Evolutionary conservation across 495 filamentous ascomycete genomes (phyloP).

Genomic region (Penicillium cinerascens): DNA sequence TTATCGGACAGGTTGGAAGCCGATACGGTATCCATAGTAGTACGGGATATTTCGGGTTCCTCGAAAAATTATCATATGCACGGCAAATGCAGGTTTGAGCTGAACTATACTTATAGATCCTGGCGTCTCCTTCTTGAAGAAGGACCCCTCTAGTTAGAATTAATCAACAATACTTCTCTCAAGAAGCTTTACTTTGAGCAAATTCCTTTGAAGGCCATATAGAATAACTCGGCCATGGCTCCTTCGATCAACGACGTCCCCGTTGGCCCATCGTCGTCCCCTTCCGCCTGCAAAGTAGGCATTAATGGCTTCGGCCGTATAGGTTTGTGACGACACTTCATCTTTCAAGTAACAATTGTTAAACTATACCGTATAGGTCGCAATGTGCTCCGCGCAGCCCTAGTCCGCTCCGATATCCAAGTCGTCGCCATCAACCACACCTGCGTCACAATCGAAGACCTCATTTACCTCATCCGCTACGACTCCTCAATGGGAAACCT

Average conservation of each 20-base stretch:
- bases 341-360: not conserved
- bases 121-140: not conserved
- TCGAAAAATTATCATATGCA: not conserved
- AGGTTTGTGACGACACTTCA: slow-evolving; percentile 12
- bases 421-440: slow-evolving; percentile 38
- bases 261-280: slow-evolving; percentile 5
- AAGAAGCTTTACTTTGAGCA: not conserved
- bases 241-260: slow-evolving; percentile 28
- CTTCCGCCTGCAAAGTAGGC: slow-evolving; percentile 25
- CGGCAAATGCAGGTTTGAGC: not conserved
- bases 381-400: slow-evolving; percentile 35
- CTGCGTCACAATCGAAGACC: slow-evolving; percentile 30
- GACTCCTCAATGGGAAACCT: slow-evolving; percentile 35
- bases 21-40: slow-evolving; percentile 15
- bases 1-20: slow-evolving; percentile 11
- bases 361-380: slow-evolving; percentile 18
- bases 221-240: slow-evolving; percentile 14
- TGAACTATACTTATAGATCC: slow-evolving; percentile 21
- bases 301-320: slow-evolving; percentile 38
- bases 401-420: slow-evolving; percentile 29
- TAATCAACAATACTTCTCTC: slow-evolving; percentile 2
- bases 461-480: slow-evolving; percentile 38
- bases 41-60: slow-evolving; percentile 16
- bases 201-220: not conserved
- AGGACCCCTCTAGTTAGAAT: slow-evolving; percentile 1